These are phyloP conservation scores for Globisporangium parvum DNA, from an alignment of 352 stramenopile species.

Conservation along the genomic window DNA sequence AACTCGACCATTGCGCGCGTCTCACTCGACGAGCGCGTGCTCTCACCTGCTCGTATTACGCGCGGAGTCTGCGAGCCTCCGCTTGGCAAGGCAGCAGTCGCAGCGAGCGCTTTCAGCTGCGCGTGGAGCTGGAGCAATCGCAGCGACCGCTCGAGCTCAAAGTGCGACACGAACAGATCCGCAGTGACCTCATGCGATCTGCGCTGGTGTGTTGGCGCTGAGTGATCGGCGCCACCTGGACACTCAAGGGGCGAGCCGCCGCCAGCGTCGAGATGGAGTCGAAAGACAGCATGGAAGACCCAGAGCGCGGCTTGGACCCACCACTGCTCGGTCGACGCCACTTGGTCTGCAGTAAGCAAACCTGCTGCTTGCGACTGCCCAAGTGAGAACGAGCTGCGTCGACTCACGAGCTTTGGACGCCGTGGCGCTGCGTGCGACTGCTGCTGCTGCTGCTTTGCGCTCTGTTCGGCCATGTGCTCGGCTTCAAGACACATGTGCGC, in stretches of 20 bases:
- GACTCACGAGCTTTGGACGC: constrained; percentile 15
- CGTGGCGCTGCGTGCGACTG: constrained; percentile 12
- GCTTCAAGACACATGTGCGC: constrained; percentile 14
- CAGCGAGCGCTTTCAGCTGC: constrained; percentile 19
- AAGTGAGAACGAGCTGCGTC: constrained; percentile 16
- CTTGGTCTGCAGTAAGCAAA: constrained; percentile 4
- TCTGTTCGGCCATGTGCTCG: constrained; percentile 11
- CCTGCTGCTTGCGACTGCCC: constrained; percentile 10
- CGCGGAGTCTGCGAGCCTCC: constrained; percentile 1
- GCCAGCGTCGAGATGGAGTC: constrained; percentile 16
- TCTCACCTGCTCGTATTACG: background rate
- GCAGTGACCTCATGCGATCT: constrained; percentile 6
- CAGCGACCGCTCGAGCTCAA: constrained; percentile 27
- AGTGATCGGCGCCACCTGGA: no score
- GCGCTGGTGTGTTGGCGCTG: background rate
- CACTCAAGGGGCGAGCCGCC: background rate
- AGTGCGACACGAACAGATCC: constrained; percentile 38
- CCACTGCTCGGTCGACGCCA: constrained; percentile 9
- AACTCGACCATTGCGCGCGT: constrained; percentile 20
- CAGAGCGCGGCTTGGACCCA: constrained; percentile 28
- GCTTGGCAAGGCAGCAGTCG: constrained; percentile 11
- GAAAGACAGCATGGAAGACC: constrained; percentile 49
- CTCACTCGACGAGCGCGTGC: constrained; percentile 6
- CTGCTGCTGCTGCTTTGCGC: constrained; percentile 9
- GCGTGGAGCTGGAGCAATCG: constrained; percentile 26